Evolutionary conservation across 1,139 yeast species (phyloP).

Genomic region (Blastobotrys proliferans): DNA sequence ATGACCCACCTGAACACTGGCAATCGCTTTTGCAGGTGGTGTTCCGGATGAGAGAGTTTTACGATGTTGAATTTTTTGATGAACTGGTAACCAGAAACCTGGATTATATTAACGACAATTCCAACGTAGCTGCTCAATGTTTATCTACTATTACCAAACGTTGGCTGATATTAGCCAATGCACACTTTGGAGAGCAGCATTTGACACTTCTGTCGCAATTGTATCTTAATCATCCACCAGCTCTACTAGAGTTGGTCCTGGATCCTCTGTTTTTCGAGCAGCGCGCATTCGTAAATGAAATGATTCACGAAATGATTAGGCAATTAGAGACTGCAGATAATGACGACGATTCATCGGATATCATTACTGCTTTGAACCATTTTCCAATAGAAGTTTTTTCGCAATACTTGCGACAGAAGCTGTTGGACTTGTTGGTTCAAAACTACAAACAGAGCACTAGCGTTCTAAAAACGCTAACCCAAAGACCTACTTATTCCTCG

Average conservation of each 20-base stretch:
- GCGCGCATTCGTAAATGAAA: constrained; percentile 15
- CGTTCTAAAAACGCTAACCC: constrained; percentile 1
- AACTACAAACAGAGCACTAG: not conserved
- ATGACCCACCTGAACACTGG: constrained; percentile 15
- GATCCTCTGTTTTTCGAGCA: constrained; percentile 26
- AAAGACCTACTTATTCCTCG: constrained; percentile 10
- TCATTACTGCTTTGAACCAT: constrained; percentile 5
- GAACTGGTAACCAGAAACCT: constrained; percentile 18
- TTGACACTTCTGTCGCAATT: constrained; percentile 16
- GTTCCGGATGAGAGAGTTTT: constrained; percentile 24
- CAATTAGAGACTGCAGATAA: constrained; percentile 6
- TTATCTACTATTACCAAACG: constrained; percentile 22
- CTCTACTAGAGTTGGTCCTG: constrained; percentile 17
- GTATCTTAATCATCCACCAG: constrained; percentile 17
- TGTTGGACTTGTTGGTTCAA: constrained; percentile 12
- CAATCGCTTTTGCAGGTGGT: constrained; percentile 19
- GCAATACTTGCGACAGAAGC: constrained; percentile 7
- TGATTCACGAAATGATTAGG: constrained; percentile 15
- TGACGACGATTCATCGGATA: not conserved
- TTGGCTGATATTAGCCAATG: constrained; percentile 27
- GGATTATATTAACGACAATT: constrained; percentile 16
- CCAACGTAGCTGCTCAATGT: constrained; percentile 11
- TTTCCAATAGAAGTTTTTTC: constrained; percentile 22
- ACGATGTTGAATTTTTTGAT: constrained; percentile 19
- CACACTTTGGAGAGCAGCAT: constrained; percentile 18